Evolutionary conservation across 1,284 basidiomycete species (phyloP), one percentile per base, ranked within the genome.

Genomic region (Pseudomicrostroma phylloplanum): DNA sequence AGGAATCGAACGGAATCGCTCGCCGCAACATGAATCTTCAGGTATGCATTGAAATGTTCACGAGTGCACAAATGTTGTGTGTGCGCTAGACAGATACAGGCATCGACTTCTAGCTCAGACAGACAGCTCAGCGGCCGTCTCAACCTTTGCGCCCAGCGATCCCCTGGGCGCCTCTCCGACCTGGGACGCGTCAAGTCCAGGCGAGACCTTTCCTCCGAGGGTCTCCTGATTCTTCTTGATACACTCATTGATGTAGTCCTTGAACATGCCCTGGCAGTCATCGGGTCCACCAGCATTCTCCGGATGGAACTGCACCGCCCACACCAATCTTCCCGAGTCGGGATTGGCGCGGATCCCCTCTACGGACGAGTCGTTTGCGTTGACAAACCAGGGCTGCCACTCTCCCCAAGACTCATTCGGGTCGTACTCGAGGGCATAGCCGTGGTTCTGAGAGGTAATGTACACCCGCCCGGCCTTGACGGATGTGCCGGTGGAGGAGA

Each of bases 381-480:
- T 78, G 64, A 77, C 70, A 58, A 77, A 78, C 73, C 73, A 77
- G 2, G 74, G 74, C 65, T 69, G 62, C 76, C 76, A 78, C 55
- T 74, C 61, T 30, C 73, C 73, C 74, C 74, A 78, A 19, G 41
- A 25, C 21, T 39, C 49, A 25, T 55, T 57, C 25, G 65, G 43
- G 51, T 55, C 42, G 60, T 58, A 55, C 57, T 59, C 60, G 6
- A 78, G 61, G 15, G 59, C 70, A 41, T 49, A 72, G 0, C 68
- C 76, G 89, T 91, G 81, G 69, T 82, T 82, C 76, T 82, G 81
- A 42, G 78, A 88, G 1, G 94, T 98, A 58, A 98, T 93, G 82
- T 97, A 98, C 55, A 98, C 93, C 51, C 94, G 85, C 19, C 94
- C 96, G 56, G 93, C 91, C 78, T 87, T 90, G 82, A 97, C 92